phyloP scores from a whole-genome alignment of 805 yeast genomes.

The Myxozyma nipponensis region DNA sequence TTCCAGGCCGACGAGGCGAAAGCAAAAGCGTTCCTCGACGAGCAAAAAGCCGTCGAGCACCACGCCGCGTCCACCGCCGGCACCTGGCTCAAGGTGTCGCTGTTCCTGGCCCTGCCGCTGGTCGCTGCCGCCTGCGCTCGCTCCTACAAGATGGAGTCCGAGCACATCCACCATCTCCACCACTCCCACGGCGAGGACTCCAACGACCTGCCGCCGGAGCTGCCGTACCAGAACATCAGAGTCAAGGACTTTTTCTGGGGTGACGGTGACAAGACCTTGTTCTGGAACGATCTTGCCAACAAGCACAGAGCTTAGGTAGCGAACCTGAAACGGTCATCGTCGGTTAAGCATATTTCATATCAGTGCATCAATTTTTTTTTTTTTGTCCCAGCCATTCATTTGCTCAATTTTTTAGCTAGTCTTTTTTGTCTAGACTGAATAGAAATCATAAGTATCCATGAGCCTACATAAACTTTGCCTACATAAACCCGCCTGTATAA shows the following conservation, averaged over 20 bases:
- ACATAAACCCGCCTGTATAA: too few relatives aligned
- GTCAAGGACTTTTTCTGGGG: slow-evolving; percentile 93
- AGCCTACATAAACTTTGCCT: too few relatives aligned
- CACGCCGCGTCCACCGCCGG: slow-evolving; percentile 76
- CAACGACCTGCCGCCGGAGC: slow-evolving; percentile 89
- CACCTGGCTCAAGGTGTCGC: slow-evolving; percentile 82
- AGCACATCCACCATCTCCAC: slow-evolving; percentile 80
- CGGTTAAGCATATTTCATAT: too few relatives aligned
- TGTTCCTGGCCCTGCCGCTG: slow-evolving; percentile 78
- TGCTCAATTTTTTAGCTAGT: too few relatives aligned
- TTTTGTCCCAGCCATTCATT: too few relatives aligned
- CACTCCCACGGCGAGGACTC: slow-evolving; percentile 56
- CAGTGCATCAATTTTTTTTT: too few relatives aligned
- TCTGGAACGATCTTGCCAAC: slow-evolving; percentile 93
- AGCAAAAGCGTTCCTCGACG: slow-evolving; percentile 22
- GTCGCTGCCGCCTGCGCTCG: slow-evolving; percentile 71
- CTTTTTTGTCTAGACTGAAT: too few relatives aligned
- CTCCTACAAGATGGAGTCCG: slow-evolving; percentile 75
- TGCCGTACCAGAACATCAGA: slow-evolving; percentile 90
- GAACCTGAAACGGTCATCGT: too few relatives aligned
- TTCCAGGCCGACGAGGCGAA: slow-evolving; percentile 15
- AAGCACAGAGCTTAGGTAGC: slow-evolving; percentile 51
- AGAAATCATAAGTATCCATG: too few relatives aligned
- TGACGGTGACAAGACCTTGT: slow-evolving; percentile 93
- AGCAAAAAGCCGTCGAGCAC: slow-evolving; percentile 49